phyloP scores from a whole-genome alignment of 441 rosid species.

The Mallotus repandus region DNA sequence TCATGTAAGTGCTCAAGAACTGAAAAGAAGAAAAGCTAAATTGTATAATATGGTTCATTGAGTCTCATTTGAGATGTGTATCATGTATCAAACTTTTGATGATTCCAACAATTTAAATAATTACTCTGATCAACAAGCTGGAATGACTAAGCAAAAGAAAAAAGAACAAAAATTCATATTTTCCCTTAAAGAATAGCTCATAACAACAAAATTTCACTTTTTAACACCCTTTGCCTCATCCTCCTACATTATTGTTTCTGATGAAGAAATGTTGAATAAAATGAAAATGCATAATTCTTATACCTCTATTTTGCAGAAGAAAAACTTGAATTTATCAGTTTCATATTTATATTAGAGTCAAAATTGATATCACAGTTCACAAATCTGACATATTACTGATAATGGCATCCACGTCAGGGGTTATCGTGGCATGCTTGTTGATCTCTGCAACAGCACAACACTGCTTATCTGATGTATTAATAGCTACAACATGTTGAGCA shows the following conservation, averaged over 20 bases:
- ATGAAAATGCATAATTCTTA: neutral
- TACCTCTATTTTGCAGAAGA: neutral
- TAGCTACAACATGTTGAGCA: constrained; percentile 66
- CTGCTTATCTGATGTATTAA: constrained; percentile 50
- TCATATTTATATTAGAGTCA: constrained; percentile 2
- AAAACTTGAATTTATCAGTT: constrained; percentile 8
- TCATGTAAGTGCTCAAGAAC: neutral
- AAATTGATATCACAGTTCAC: constrained; percentile 20
- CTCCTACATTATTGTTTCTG: neutral
- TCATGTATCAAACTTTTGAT: neutral
- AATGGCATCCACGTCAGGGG: constrained; percentile 64
- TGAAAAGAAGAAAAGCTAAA: neutral
- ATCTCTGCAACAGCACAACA: constrained; percentile 64
- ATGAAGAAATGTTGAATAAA: neutral
- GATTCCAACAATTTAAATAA: neutral
- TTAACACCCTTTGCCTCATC: neutral
- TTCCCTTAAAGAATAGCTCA: neutral
- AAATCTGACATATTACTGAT: constrained; percentile 37
- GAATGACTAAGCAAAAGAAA: neutral
- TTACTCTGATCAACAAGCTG: neutral
- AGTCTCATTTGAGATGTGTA: neutral
- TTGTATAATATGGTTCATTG: neutral
- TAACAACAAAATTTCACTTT: neutral
- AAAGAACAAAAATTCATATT: neutral
- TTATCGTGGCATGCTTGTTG: constrained; percentile 57